Conservation (phyloP, 2,329 filamentous ascomycete species). For the Immersiporthe knoxdaviesiana region DNA sequence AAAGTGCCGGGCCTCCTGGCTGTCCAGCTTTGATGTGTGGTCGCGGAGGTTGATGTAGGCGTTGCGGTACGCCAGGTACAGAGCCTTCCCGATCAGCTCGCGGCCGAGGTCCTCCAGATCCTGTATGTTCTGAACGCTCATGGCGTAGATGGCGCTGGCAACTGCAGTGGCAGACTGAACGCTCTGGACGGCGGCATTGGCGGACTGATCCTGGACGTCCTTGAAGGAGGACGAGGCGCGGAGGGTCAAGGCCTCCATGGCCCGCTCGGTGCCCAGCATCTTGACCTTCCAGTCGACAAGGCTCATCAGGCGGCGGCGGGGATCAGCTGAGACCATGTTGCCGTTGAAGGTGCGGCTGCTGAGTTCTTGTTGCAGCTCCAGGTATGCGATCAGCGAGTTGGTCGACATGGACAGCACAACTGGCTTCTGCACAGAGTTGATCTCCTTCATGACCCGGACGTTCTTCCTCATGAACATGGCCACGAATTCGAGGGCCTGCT, state of each 20-base stretch:
- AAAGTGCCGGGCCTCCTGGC: conserved; percentile 21
- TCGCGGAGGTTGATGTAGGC: conserved; percentile 12
- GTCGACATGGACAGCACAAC: conserved; percentile 35
- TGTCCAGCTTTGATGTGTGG: background rate
- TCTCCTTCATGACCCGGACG: conserved; percentile 34
- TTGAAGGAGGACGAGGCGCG: conserved; percentile 22
- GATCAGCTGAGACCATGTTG: conserved; percentile 23
- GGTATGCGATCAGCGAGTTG: conserved; percentile 11
- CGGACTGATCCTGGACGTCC: conserved; percentile 20
- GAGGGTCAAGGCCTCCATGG: conserved; percentile 25
- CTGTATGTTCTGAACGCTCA: conserved; percentile 7
- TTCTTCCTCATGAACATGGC: conserved; percentile 61
- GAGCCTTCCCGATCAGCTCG: conserved; percentile 23
- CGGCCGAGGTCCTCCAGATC: conserved; percentile 22
- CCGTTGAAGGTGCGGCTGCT: conserved; percentile 26
- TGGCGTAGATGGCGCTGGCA: conserved; percentile 6
- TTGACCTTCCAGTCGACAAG: conserved; percentile 23
- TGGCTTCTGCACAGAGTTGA: conserved; percentile 33
- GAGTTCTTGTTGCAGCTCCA: conserved; percentile 27
- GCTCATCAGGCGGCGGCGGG: conserved; percentile 27
- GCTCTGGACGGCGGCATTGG: background rate
- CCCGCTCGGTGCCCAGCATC: conserved; percentile 20
- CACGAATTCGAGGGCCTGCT: conserved; percentile 55
- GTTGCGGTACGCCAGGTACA: conserved; percentile 22
- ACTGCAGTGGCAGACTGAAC: background rate